Evolutionary conservation across 345 rosid species (phyloP).

Genomic region (Orychophragmus violaceus): DNA sequence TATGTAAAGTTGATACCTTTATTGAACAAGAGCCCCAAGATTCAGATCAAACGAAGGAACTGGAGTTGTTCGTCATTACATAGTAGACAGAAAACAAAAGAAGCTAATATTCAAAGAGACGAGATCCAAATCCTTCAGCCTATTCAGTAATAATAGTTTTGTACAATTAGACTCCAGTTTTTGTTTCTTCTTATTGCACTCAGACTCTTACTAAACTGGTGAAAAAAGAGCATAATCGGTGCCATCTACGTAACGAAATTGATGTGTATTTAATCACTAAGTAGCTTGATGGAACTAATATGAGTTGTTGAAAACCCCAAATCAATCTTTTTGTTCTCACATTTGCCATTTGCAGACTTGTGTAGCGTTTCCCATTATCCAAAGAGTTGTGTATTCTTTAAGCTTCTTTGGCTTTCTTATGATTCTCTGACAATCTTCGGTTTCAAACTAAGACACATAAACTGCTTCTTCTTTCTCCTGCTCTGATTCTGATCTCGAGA

Average conservation of each 20-base stretch:
- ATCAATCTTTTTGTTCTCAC: conserved; percentile 10
- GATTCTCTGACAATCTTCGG: conserved; percentile 20
- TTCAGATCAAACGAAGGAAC: conserved; percentile 3
- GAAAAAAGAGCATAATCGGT: conserved; percentile 14
- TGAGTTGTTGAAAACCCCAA: too few species aligned
- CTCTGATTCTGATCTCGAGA: conserved; percentile 18
- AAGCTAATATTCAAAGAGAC: too few species aligned
- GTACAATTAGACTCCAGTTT: too few species aligned
- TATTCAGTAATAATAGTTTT: too few species aligned
- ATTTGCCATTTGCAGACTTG: conserved; percentile 2
- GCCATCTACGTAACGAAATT: conserved; percentile 15
- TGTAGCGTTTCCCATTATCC: conserved; percentile 1
- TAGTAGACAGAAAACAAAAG: conserved; percentile 4
- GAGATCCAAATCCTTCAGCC: too few species aligned
- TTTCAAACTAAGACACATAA: conserved; percentile 24
- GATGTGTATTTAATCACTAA: conserved; percentile 13
- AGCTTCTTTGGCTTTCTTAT: neutral
- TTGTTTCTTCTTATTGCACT: conserved; percentile 15
- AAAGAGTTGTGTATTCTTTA: conserved; percentile 1
- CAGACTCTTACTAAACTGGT: conserved; percentile 23
- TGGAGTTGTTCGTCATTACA: conserved; percentile 12
- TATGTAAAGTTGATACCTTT: neutral
- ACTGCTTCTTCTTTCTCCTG: conserved; percentile 20
- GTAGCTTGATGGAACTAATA: neutral
- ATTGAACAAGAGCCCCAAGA: neutral